phyloP scores from a whole-genome alignment of 2,329 filamentous ascomycete genomes.

The Colletotrichum viniferum region DNA sequence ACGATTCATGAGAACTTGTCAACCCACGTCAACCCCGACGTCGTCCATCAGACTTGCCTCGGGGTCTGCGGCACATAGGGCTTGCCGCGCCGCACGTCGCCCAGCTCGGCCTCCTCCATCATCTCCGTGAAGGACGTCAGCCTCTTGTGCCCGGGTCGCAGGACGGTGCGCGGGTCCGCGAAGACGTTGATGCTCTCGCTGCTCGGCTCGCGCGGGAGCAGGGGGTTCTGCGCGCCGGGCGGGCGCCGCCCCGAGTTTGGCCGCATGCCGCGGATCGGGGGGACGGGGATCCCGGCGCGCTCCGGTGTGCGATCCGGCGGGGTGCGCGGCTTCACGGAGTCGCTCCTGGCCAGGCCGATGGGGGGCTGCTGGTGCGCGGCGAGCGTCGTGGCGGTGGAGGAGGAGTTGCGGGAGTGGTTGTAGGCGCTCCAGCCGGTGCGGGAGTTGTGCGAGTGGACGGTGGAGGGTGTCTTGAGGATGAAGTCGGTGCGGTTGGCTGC shows the following conservation, averaged over 20 bases:
- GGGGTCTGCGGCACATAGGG: constrained; percentile 41
- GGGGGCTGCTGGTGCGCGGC: constrained; percentile 3
- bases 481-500: constrained; percentile 56
- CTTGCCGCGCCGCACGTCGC: constrained; percentile 43
- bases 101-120: constrained; percentile 52
- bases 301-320: constrained; percentile 5
- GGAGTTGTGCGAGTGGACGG: constrained; percentile 33
- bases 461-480: constrained; percentile 43
- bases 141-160: constrained; percentile 19
- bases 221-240: constrained; percentile 23
- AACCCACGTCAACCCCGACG: background rate
- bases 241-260: constrained; percentile 22
- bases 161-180: constrained; percentile 50
- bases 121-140: constrained; percentile 51
- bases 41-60: background rate
- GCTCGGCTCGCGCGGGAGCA: constrained; percentile 44
- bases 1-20: background rate
- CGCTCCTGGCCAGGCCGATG: constrained; percentile 11
- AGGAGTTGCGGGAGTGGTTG: constrained; percentile 9
- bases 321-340: constrained; percentile 3
- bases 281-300: constrained; percentile 16
- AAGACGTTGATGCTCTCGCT: constrained; percentile 59
- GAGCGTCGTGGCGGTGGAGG: constrained; percentile 8
- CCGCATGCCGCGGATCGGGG: constrained; percentile 43
- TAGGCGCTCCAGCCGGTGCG: background rate